Percentiles rank a stretch among this genome's conserved stretches.
Conservation (phyloP, 2,329 filamentous ascomycete species). For the Ascochyta rabiei region DNA sequence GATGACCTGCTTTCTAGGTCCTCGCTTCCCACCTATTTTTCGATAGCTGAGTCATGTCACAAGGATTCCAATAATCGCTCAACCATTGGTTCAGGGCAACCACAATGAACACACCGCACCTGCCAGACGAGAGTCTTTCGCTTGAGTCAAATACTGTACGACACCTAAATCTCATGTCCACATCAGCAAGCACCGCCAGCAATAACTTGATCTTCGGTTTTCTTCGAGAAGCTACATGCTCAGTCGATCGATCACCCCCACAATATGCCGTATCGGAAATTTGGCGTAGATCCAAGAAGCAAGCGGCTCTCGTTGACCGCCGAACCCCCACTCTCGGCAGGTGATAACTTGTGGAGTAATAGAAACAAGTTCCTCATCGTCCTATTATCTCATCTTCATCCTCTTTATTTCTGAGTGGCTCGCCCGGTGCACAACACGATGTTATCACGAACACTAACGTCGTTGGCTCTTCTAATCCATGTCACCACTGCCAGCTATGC, state of each 20-base stretch:
- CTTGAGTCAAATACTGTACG: not conserved
- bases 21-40: too few relatives aligned
- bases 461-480: conserved; percentile 17
- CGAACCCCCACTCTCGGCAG: conserved; percentile 15
- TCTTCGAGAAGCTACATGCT: not conserved
- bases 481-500: conserved; percentile 52
- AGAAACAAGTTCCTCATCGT: not conserved
- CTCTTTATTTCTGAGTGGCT: not conserved
- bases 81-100: not conserved
- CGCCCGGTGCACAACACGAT: not conserved
- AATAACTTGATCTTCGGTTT: too few relatives aligned
- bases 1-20: not conserved
- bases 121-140: not conserved
- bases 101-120: not conserved
- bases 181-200: not conserved
- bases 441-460: conserved; percentile 7
- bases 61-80: too few relatives aligned
- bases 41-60: not conserved
- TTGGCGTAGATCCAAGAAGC: not conserved
- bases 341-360: conserved; percentile 1
- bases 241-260: not conserved
- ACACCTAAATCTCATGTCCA: not conserved
- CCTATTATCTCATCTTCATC: not conserved
- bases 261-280: conserved; percentile 7
- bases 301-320: conserved; percentile 1